Evolutionary conservation across 176 grass and related monocot genomes (phyloP).

Genomic region (Triticum dicoccoides): DNA sequence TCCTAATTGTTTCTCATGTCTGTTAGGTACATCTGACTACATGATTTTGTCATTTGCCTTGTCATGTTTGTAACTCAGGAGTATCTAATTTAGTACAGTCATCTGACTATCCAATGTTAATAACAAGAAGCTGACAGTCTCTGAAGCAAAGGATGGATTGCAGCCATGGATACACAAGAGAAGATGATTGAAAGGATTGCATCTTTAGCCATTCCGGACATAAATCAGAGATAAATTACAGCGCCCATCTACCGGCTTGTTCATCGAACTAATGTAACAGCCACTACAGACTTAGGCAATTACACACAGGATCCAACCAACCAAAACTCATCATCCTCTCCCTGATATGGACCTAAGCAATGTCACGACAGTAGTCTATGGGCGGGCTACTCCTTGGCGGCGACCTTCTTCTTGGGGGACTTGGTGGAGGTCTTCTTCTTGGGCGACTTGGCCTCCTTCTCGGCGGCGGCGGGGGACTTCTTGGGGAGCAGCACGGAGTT

Average conservation of each 20-base stretch:
- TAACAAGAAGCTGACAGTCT: no score
- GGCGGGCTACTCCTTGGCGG: neutral
- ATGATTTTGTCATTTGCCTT: no score
- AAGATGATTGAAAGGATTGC: neutral
- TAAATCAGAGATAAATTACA: neutral
- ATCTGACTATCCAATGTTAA: no score
- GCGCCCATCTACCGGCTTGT: no score
- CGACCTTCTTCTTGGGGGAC: neutral
- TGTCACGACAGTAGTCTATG: neutral
- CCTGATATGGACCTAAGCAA: neutral
- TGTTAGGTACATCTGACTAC: neutral
- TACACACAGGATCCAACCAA: neutral
- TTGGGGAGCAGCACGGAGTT: neutral
- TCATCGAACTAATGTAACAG: no score
- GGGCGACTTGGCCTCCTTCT: neutral
- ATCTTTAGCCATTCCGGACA: neutral
- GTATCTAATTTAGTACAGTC: no score
- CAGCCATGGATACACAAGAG: neutral
- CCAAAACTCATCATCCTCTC: neutral
- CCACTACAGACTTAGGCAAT: neutral
- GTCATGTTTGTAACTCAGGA: no score
- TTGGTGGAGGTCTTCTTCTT: neutral
- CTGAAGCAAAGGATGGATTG: neutral
- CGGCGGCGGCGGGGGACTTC: neutral
- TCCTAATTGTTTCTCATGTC: no score